Percentiles rank a stretch among this genome's conserved stretches.
Evolutionary conservation across 208 protist species (phyloP).

Genomic region (Tritrichomonas musculus): DNA sequence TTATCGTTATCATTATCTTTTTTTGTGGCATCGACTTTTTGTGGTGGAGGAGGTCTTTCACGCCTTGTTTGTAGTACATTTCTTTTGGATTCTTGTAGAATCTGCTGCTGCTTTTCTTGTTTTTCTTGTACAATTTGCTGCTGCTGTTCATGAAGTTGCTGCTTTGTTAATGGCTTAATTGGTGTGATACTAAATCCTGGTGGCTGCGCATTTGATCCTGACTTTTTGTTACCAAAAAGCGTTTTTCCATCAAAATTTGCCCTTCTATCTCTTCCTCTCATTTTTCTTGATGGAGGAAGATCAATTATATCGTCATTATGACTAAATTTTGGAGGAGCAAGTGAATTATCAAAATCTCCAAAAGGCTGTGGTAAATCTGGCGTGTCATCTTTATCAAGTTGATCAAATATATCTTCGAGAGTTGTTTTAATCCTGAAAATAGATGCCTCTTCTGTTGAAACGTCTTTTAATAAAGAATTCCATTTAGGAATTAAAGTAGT

Average conservation of each 20-base stretch:
- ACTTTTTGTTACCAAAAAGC: not conserved
- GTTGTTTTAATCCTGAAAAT: not conserved
- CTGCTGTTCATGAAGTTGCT: not conserved
- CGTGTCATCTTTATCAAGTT: not conserved
- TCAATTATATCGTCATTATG: not conserved
- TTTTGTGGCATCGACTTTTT: not conserved
- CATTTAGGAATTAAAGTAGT: not conserved
- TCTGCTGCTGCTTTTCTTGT: not conserved
- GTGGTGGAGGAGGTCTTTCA: not conserved
- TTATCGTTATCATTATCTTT: not conserved
- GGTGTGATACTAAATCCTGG: not conserved
- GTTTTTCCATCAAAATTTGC: not conserved
- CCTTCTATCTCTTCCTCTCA: not conserved
- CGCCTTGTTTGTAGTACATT: not conserved
- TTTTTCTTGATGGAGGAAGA: not conserved
- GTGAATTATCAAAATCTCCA: not conserved
- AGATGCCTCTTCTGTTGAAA: not conserved
- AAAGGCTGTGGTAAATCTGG: not conserved
- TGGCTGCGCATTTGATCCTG: not conserved
- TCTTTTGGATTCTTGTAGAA: too few species aligned
- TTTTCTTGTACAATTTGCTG: not conserved
- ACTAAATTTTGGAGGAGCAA: not conserved
- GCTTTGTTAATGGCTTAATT: not conserved
- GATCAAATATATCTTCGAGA: slow-evolving; percentile 1
- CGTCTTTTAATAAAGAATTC: not conserved